Percentiles rank a stretch among this genome's conserved stretches.
Evolutionary conservation across 2,329 filamentous ascomycete species (phyloP).

Genomic region (Fusarium veterinarium): DNA sequence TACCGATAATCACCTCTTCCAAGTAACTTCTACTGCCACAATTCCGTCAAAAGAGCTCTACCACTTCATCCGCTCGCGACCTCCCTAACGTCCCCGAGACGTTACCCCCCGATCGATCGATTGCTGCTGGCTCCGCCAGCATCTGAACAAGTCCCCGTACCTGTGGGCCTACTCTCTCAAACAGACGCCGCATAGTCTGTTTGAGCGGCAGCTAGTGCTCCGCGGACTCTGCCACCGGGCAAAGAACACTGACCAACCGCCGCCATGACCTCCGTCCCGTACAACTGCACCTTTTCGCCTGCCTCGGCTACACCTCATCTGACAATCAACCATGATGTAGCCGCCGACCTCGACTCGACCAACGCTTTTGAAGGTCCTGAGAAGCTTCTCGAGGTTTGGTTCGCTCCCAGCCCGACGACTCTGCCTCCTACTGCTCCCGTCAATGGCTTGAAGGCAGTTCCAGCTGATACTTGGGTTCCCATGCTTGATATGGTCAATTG

Average conservation of each 20-base stretch:
- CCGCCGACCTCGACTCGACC: constrained; percentile 90
- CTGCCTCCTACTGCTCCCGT: constrained; percentile 77
- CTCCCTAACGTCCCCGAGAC: constrained; percentile 90
- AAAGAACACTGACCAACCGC: constrained; percentile 39
- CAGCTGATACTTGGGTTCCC: constrained; percentile 87
- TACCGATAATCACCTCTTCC: constrained; percentile 48
- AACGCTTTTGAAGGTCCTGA: constrained; percentile 99
- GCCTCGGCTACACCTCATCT: constrained; percentile 87
- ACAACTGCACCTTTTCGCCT: constrained; percentile 84
- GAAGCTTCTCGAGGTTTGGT: constrained; percentile 99
- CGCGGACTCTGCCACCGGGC: constrained; percentile 69
- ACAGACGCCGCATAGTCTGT: constrained; percentile 94
- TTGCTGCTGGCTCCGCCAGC: constrained; percentile 93
- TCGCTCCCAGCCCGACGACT: constrained; percentile 80
- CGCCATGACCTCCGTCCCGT: not conserved
- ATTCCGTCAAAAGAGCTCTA: constrained; percentile 89
- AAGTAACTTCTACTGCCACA: constrained; percentile 69
- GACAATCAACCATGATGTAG: constrained; percentile 97
- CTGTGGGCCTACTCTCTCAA: constrained; percentile 98
- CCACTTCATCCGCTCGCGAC: constrained; percentile 83
- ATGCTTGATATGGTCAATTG: constrained; percentile 99
- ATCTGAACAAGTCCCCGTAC: constrained; percentile 67
- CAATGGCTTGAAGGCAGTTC: constrained; percentile 86
- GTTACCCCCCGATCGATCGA: constrained; percentile 61
- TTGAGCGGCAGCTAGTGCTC: constrained; percentile 98